Evolutionary conservation across 345 rosid genomes (phyloP), one percentile per base, ranked within the genome.

Genomic region (Orychophragmus violaceus): DNA sequence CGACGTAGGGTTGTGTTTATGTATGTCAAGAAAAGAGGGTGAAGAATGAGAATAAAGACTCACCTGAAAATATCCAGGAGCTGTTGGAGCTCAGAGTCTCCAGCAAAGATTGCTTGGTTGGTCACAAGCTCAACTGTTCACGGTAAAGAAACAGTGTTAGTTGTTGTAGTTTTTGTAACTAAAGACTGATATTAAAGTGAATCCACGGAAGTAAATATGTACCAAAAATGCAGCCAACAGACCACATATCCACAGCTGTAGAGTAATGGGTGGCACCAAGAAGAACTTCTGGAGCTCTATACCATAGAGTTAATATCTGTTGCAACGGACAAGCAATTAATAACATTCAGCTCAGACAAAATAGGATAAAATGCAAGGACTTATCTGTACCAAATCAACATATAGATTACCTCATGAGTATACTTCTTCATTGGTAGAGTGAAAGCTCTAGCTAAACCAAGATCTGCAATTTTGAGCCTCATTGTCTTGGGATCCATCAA

Each of bases 191-290:
- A 57, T 8, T 6, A 25, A 9, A 21, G 14, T 12, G 36, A 29
- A 8, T 25, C 30, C 5, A 28, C 25, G 3, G 44, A 7, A n/a
- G n/a, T n/a, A 9, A 62, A 25, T 39, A 17, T 7, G 27, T 83
- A 92, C 98, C 98, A 68, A 92, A 92, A 2, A 92, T 85, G 51
- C 96, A 90, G 71, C 83, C 96, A 33, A 93, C 98, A 53, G 94
- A 93, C 97, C 97, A 93, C 77, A 89, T 82, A 69, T 90, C 98
- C 17, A 93, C 97, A 11, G 96, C 93, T 37, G 95, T 87, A 63
- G 98, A 93, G 82, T 93, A 93, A 74, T 90, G 97, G 17, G 96
- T 93, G 11, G 91, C 84, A 14, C 97, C 98, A 68, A 93, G 52
- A 51, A 93, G 96, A 72, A 93, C 97, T 11, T n/a, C n/a, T n/a